Base-by-base conservation (phyloP, 768 basidiomycete genomes). In the Suillus paluster region DNA sequence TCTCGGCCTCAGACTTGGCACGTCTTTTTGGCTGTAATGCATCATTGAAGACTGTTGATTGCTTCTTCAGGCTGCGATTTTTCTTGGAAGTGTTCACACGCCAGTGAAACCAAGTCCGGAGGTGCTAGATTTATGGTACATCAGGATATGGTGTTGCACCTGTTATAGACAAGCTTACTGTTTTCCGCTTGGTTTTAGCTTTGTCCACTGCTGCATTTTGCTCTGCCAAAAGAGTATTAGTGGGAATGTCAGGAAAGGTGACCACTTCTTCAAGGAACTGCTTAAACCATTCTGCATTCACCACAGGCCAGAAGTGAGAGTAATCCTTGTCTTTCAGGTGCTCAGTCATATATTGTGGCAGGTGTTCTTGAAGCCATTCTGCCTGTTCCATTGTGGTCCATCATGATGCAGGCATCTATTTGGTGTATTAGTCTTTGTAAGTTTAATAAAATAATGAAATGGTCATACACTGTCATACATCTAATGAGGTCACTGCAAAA, bases 61-160 rank as follows among this genome's bases (percentile, higher is more conserved):
- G 21, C 23, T 46, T 56, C 4, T 61, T 56, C 27, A 38, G 21
- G 14, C 17, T 21, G 12, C 54, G 30, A 34, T 21, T 21, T 38
- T 25, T 34, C 30, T 55, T 34, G 25, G 60, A 61, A 9, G 41
- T 10, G 6, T 56, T 56, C 10, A 17, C 33, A 33, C n/a, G 39
- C 60, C 60, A 61, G 23, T 44, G 23, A 41, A 42, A 61, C 60
- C 54, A 61, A 21, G 53, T 61, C 17, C 8, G 53, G 1, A 61
- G 23, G 45, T 46, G 53, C 60, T 61, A 23, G 9, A 42, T n/a
- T 21, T n/a, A 9, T 44, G 9, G 42, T 44, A 44, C 10, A 11
- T 44, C 10, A 44, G n/a, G 14, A 19, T 42, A 44, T 44, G 3
- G n/a, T 44, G n/a, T 10, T 44, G 3, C 4, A 6, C 25, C 52